Base-by-base conservation (phyloP, 1,284 basidiomycete species). In the Pyrrhoderma lamaoense region DNA sequence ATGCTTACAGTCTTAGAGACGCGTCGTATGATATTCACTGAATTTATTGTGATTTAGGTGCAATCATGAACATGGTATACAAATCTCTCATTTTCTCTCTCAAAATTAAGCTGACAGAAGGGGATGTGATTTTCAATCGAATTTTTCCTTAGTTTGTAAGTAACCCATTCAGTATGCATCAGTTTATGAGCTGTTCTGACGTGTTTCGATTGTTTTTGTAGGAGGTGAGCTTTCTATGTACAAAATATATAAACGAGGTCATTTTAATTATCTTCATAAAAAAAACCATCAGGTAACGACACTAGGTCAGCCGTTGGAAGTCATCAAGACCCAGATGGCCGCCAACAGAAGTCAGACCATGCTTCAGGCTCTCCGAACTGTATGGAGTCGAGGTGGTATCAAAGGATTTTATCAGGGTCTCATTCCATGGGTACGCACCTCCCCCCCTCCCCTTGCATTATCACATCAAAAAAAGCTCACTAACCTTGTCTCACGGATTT, bases 261-360 rank as follows among this genome's bases (percentile, higher is more conserved):
- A 38, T n/a, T 42, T 22, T 4, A 18, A n/a, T n/a, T n/a, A n/a
- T n/a, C n/a, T n/a, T n/a, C n/a, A n/a, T n/a, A n/a, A n/a, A n/a
- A n/a, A n/a, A n/a, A n/a, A n/a, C n/a, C n/a, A n/a, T n/a, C 69
- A 76, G 85, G 95, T 99, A 57, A 97, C 96, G 51, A 98, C 96
- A 9, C 80, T 99, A 39, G 96, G 96, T 42, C 96, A 99, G 73
- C 96, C 96, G 16, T 75, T 99, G 52, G 96, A 99, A 72, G 96
- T 99, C 39, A 71, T 98, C 64, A 99, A 99, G 74, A 99, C 96
- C 9, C 94, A 97, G 65, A 96, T 97, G 93, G 93, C 93, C 50
- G 91, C 92, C 46, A 93, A 93, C 72, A 82, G 93, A 56, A 82
- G 77, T 11, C 92, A 99, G 67, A 77, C 85, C 11, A 97, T 99